These are phyloP conservation scores for Monosporozyma solicola DNA, from an alignment of 805 yeast species.

Conservation along the genomic window DNA sequence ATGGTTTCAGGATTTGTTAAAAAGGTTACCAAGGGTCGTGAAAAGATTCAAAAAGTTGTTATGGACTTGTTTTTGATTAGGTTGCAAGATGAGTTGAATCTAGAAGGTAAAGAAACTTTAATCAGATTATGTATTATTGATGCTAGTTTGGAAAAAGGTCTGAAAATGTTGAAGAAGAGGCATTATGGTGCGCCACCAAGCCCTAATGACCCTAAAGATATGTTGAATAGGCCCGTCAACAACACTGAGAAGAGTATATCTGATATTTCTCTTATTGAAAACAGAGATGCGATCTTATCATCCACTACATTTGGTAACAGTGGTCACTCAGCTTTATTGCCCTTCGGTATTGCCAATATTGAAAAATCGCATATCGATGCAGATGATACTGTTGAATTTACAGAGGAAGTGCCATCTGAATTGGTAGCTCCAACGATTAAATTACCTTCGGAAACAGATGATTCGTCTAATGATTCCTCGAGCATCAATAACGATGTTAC, in stretches of 20 bases:
- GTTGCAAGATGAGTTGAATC: conserved; percentile 42
- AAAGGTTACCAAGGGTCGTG: conserved; percentile 32
- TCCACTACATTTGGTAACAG: conserved; percentile 21
- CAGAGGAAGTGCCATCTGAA: conserved; percentile 5
- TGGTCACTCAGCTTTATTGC: conserved; percentile 29
- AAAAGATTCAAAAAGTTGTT: conserved; percentile 39
- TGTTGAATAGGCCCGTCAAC: background rate
- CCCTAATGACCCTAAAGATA: background rate
- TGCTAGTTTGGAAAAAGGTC: conserved; percentile 54
- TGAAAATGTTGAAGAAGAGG: conserved; percentile 28
- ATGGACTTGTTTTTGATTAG: conserved; percentile 53
- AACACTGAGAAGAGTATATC: background rate
- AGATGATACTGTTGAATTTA: conserved; percentile 26
- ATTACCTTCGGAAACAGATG: background rate
- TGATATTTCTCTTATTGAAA: conserved; percentile 1
- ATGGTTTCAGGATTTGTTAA: conserved; percentile 29
- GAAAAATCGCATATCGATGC: conserved; percentile 22
- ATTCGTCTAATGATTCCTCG: background rate
- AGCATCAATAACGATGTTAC: background rate
- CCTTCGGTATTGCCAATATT: conserved; percentile 29
- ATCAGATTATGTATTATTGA: conserved; percentile 65
- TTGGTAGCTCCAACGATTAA: conserved; percentile 5
- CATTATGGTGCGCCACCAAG: conserved; percentile 2
- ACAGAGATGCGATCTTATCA: conserved; percentile 10
- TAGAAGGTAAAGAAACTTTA: conserved; percentile 73